Conservation (phyloP, 2,329 filamentous ascomycete genomes). For the Alternaria dauci region DNA sequence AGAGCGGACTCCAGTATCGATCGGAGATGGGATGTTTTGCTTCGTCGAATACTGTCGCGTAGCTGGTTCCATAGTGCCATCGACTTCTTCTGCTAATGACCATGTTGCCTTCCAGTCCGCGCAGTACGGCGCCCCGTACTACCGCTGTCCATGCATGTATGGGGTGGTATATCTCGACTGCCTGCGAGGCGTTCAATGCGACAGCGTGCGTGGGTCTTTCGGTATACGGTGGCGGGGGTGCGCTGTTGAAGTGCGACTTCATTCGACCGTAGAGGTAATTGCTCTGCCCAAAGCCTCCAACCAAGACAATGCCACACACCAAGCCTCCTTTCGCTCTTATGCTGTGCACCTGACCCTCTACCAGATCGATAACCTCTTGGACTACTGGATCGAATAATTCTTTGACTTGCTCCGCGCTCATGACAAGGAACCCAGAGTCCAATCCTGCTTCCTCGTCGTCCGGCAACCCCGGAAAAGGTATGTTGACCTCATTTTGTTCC, state of each 20-base stretch:
- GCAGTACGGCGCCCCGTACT: conserved; percentile 77
- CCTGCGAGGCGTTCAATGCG: conserved; percentile 60
- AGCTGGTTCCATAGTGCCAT: conserved; percentile 82
- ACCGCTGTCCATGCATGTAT: conserved; percentile 85
- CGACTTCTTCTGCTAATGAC: conserved; percentile 77
- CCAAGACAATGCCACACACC: conserved; percentile 75
- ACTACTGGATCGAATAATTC: conserved; percentile 79
- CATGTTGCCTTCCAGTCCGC: conserved; percentile 80
- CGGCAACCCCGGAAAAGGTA: conserved; percentile 78
- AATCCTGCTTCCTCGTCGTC: conserved; percentile 79
- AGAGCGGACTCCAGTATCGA: conserved; percentile 80
- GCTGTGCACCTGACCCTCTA: conserved; percentile 55
- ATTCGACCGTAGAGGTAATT: conserved; percentile 75
- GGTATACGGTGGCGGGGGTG: conserved; percentile 65
- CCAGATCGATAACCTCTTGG: conserved; percentile 58
- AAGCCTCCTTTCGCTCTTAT: conserved; percentile 52
- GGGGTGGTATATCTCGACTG: conserved; percentile 82
- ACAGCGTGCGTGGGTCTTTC: conserved; percentile 73
- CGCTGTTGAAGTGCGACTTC: conserved; percentile 70
- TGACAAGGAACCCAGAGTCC: conserved; percentile 78
- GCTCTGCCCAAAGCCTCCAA: conserved; percentile 83
- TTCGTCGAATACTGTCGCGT: conserved; percentile 82
- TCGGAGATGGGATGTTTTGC: conserved; percentile 75
- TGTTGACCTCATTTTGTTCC: conserved; percentile 77
- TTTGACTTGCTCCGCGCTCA: conserved; percentile 74